Evolutionary conservation across 768 basidiomycete genomes (phyloP).

Genomic region (Lactifluus volemus): DNA sequence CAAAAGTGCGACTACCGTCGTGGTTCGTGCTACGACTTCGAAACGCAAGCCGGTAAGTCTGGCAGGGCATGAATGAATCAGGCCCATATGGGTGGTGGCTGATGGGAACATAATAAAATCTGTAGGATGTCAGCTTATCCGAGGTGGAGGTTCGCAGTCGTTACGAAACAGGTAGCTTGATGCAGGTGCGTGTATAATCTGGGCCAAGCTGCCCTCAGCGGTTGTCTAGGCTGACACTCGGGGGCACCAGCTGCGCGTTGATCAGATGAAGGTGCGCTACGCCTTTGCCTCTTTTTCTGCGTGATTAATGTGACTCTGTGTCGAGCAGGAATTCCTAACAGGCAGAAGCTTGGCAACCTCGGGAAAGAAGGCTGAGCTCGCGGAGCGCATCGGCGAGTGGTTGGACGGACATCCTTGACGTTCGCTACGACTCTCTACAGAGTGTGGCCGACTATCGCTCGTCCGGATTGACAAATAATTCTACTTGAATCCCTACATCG

Average conservation of each 20-base stretch:
- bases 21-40: slow-evolving; percentile 37
- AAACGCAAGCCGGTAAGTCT: slow-evolving; percentile 68
- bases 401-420: slow-evolving; percentile 33
- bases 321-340: slow-evolving; percentile 58
- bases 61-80: not conserved
- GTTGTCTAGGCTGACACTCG: slow-evolving; percentile 1
- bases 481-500: not conserved
- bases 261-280: slow-evolving; percentile 63
- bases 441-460: not conserved
- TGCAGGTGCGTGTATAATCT: slow-evolving; percentile 43
- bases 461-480: not conserved
- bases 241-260: slow-evolving; percentile 52
- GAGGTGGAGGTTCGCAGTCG: slow-evolving; percentile 67
- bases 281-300: not conserved
- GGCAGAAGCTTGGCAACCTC: slow-evolving; percentile 49
- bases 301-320: slow-evolving; percentile 9
- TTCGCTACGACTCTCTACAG: not conserved
- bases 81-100: not conserved
- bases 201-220: not conserved
- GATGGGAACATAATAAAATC: not conserved
- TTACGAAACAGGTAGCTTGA: slow-evolving; percentile 49
- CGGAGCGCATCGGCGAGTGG: slow-evolving; percentile 60
- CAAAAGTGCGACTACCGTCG: slow-evolving; percentile 48
- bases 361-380: slow-evolving; percentile 67
- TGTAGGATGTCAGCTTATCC: slow-evolving; percentile 52